Evolutionary conservation across 2,329 filamentous ascomycete genomes (phyloP), one percentile per base, ranked within the genome.

Genomic region (Tolypocladium album): DNA sequence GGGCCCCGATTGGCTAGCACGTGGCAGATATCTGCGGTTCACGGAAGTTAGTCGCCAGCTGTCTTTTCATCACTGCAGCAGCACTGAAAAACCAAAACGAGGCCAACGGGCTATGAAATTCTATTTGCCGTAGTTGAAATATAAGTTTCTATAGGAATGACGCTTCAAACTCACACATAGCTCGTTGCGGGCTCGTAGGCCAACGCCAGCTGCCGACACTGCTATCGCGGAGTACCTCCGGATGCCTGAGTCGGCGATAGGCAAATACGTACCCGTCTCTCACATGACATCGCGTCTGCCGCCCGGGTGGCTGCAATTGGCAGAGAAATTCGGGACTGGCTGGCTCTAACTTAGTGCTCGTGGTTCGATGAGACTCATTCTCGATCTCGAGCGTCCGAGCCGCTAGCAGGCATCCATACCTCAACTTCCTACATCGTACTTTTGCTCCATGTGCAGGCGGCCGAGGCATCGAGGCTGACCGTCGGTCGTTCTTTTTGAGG

Each of bases 1-100:
- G 56, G 45, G 53, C 42, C 55, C 58, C 62, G 57, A 58, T 57
- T 58, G 57, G 61, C 61, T 67, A 65, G 61, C 64, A 61, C 40
- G 20, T 20, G 40, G 36, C 20, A 42, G 42, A 61, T 63, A 59
- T 47, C 39, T 53, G 17, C 5, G 42, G 11, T 36, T 20, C 22
- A 45, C 39, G 9, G 43, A 13, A 24, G 60, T 57, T 66, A 62
- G 57, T 55, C 61, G 58, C 36, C 42, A 58, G 27, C 40, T 17
- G 42, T 17, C 13, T 13, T 13, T 9, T 45, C 5, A 22, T 13
- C 31, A 3, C 20, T 22, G 31, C 20, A 36, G 31, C 31, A 22
- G 50, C 50, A 13, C 50, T 36, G 20, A 9, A n/a, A 15, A 15
- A 3, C 15, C 27, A 8, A 12, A 9, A 0, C 13, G 4, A 4